Evolutionary conservation across 2,329 filamentous ascomycete genomes (phyloP).

Genomic region (Penicillium griseofulvum): DNA sequence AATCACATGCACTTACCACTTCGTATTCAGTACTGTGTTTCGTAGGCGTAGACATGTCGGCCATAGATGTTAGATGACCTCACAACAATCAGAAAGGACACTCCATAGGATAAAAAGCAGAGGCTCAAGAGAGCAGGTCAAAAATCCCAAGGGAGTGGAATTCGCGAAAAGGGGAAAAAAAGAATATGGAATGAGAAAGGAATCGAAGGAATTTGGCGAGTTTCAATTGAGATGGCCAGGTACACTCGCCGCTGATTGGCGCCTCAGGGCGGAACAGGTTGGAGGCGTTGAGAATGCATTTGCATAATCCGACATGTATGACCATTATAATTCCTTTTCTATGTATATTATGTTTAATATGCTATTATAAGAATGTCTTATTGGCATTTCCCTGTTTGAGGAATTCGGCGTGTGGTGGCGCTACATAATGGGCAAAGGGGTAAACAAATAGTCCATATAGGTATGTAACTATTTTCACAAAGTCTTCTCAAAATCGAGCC

Average conservation of each 20-base stretch:
- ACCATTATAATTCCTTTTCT: not conserved
- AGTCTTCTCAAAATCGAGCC: slow-evolving; percentile 64
- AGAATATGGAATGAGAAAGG: slow-evolving; percentile 11
- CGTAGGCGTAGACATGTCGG: slow-evolving; percentile 40
- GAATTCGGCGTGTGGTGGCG: not conserved
- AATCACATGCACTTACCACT: slow-evolving; percentile 41
- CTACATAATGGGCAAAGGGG: not conserved
- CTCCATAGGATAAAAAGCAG: slow-evolving; percentile 15
- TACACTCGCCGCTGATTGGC: slow-evolving; percentile 22
- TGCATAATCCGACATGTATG: not conserved
- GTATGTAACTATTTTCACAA: slow-evolving; percentile 29
- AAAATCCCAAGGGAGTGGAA: not conserved
- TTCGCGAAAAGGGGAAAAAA: slow-evolving; percentile 1
- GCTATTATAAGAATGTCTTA: not conserved
- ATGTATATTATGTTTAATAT: not conserved
- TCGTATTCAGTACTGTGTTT: slow-evolving; percentile 45
- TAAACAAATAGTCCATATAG: slow-evolving; percentile 7
- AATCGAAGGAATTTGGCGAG: slow-evolving; percentile 15
- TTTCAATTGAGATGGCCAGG: slow-evolving; percentile 20
- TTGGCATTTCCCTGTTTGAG: not conserved
- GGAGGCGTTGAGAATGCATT: slow-evolving; percentile 16
- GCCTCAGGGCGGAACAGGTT: slow-evolving; percentile 14
- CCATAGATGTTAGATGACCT: slow-evolving; percentile 11
- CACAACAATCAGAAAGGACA: slow-evolving; percentile 19
- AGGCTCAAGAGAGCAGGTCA: slow-evolving; percentile 1